These are phyloP conservation scores for Epichloe uncinata DNA, from an alignment of 2,329 filamentous ascomycete species.

Conservation along the genomic window DNA sequence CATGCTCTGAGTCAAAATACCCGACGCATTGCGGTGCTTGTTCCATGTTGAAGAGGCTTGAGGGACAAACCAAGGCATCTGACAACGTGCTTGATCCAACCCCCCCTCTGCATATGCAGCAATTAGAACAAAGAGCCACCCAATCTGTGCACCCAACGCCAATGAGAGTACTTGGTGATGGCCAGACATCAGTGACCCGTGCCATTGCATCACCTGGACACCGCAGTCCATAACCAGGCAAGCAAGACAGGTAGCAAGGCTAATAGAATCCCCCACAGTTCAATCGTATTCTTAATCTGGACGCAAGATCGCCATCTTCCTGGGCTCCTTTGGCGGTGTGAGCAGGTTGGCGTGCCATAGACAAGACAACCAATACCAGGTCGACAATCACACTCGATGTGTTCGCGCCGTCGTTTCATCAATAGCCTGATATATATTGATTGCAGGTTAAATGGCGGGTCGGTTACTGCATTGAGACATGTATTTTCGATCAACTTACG, in stretches of 20 bases:
- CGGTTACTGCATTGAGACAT: neutral
- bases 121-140: too few relatives aligned
- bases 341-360: conserved; percentile 34
- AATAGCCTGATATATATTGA: conserved; percentile 29
- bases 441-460: neutral
- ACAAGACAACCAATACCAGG: conserved; percentile 44
- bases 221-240: neutral
- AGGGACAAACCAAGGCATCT: too few relatives aligned
- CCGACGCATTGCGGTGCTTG: too few relatives aligned
- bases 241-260: conserved; percentile 23
- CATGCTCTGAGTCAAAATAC: too few relatives aligned
- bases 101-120: too few relatives aligned
- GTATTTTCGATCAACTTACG: conserved; percentile 24
- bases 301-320: conserved; percentile 33
- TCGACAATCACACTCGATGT: conserved; percentile 46
- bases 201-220: neutral
- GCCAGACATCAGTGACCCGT: neutral
- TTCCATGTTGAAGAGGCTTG: too few relatives aligned
- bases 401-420: conserved; percentile 45
- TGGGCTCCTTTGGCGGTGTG: conserved; percentile 29
- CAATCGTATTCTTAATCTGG: conserved; percentile 29
- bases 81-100: too few relatives aligned
- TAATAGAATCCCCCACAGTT: conserved; percentile 35
- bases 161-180: neutral
- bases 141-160: neutral